Base-by-base conservation (phyloP, 495 filamentous ascomycete genomes). In the Xylaria acuta region DNA sequence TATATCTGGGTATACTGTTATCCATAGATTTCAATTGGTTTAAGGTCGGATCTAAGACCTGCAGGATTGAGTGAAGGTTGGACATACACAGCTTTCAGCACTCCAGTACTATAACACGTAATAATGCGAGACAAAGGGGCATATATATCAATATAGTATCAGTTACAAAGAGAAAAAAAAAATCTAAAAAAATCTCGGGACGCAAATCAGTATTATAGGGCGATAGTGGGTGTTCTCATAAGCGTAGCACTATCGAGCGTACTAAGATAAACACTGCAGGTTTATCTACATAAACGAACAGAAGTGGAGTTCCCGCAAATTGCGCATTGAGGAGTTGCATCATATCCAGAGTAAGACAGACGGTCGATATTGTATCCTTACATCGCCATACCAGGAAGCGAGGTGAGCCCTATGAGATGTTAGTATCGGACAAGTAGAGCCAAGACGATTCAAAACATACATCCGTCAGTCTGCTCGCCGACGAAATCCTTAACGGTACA, bases 401-500 rank as follows among this genome's bases (percentile, higher is more conserved):
- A 0, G 14, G 36, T 20, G 11, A 69, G 67, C 67, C 67, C 67
- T 69, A 49, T 47, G 65, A 30, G 7, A 30, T 56, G 20, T 67
- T 36, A 67, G 49, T 67, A 43, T 56, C 34, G 34, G 9, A 22
- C 22, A 54, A 53, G 8, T 36, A 54, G 4, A 30, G 12, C 22
- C 12, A 67, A 20, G 32, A 41, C 25, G 7, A 56, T 40, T n/a
- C 9, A n/a, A 41, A 56, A 84, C 86, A 77, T 80, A 88, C 85
- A 87, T 72, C 84, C 82, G 51, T 85, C 83, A 30, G 82, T 82
- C 30, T 79, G 73, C 80, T 87, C 85, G 8, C 76, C 72, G 8
- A 87, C 82, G 51, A 75, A 76, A 53, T 82, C 76, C 72, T 83
- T 77, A 38, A 84, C 78, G 4, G 79, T 78, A 74, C 86, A 88